Evolutionary conservation across 768 basidiomycete species (phyloP), one percentile per base, ranked within the genome.

Genomic region (Paxillus involutus): DNA sequence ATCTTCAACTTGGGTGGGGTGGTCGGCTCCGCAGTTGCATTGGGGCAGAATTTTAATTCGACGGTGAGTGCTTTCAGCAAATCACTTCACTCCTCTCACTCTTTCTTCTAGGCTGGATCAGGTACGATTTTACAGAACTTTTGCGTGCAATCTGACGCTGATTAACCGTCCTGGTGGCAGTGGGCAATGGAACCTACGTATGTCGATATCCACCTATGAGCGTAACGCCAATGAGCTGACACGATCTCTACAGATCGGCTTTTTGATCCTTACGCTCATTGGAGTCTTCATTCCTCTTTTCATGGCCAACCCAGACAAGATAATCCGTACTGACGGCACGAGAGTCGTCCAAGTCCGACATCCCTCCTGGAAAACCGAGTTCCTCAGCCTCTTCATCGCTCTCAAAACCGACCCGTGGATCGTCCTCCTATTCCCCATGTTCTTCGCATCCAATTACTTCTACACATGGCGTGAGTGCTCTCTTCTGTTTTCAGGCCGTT

Each of bases 1-100:
- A 88, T 92, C 58, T 92, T 94, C 75, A 91, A 91, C 60, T 55
- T 91, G 30, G 89, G 89, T 35, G 85, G 84, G 43, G 87, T 93
- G 42, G 83, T 93, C 45, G 90, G 91, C 21, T 80, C 89, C n/a
- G 75, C 87, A 12, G 86, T 92, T 29, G 82, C 89, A 10, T 76
- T 92, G 42, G 91, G 82, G 0, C 77, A 82, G 58, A 91, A 91
- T 63, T 84, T 83, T 64, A 64, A 86, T 43, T 84, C 82, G 12
- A 78, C 65, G 60, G 86, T 85, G 56, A 39, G 78, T 72, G 16
- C 19, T 40, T 44, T 49, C 26, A 1, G 24, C 43, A 1, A 0
- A 6, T 4, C 14, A 6, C 13, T 36, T 11, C 11, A 33, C 4
- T 8, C 16, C 44, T n/a, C n/a, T 39, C 26, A 13, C 44, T 40